phyloP scores from a whole-genome alignment of 2,329 filamentous ascomycete genomes.

The Alternaria tenuissima region DNA sequence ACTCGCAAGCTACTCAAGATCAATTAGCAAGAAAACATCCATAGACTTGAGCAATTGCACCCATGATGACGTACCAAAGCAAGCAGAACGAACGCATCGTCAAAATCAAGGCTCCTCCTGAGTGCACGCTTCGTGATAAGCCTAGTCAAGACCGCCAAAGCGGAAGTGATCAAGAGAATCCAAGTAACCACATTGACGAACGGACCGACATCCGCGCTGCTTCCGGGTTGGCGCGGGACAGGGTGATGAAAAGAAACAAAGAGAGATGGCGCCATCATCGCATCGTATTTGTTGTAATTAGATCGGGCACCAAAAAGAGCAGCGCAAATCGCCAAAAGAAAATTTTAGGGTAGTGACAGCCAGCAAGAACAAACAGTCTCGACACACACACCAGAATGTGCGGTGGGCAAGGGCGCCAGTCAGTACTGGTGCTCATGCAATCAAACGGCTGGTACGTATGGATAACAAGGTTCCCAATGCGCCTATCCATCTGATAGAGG shows the following conservation, averaged over 20 bases:
- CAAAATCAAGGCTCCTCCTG: conserved; percentile 41
- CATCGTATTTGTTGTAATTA: conserved; percentile 25
- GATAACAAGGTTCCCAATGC: not conserved
- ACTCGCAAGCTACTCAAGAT: conserved; percentile 35
- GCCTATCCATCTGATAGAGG: conserved; percentile 14
- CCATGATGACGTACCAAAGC: conserved; percentile 38
- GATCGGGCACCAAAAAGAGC: conserved; percentile 17
- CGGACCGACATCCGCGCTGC: conserved; percentile 40
- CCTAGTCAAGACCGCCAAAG: conserved; percentile 43
- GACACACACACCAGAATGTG: not conserved
- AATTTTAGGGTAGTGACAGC: not conserved
- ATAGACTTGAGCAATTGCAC: not conserved
- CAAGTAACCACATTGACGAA: conserved; percentile 48
- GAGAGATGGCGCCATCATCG: conserved; percentile 33
- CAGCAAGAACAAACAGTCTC: not conserved
- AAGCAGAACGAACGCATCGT: conserved; percentile 47
- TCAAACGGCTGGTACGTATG: conserved; percentile 16
- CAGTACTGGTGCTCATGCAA: conserved; percentile 5
- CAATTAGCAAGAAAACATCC: conserved; percentile 10
- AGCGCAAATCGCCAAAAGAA: conserved; percentile 9
- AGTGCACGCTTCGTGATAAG: conserved; percentile 47
- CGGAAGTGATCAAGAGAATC: conserved; percentile 46
- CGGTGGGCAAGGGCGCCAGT: not conserved
- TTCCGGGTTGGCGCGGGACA: conserved; percentile 42
- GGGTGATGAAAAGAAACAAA: conserved; percentile 32